Base-by-base conservation (phyloP, 1,139 yeast species). In the Keqinozyma sinolaborantium region DNA sequence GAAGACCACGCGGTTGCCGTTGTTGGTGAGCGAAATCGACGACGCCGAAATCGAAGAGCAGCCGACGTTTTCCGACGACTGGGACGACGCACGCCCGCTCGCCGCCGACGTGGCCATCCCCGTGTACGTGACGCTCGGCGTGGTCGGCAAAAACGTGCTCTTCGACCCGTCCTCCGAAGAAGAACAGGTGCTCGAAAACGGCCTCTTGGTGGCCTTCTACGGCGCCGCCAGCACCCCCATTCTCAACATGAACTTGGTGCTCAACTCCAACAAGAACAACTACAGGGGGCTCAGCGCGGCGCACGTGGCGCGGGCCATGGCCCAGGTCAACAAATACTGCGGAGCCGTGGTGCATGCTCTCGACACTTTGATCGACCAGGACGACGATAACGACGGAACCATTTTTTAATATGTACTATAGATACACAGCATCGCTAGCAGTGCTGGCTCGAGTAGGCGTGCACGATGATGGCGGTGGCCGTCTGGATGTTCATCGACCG, bases 401-500 rank as follows among this genome's bases (percentile, higher is more conserved):
- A 47, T 58, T 8, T 58, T 58, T 34, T 58, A 42, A 30, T 29
- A 25, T 26, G 16, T 12, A 19, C 3, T 16, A 10, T 16, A 11
- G 6, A 12, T n/a, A 21, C 25, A 10, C 12, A 14, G 19, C 21
- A n/a, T 13, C 29, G 15, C 39, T 41, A 69, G 45, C 73, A 71
- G 51, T 85, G 88, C 51, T 87, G 95, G 9, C 78, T 64, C 2
- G 95, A 79, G 50, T 90, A 90, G 0, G 96, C 94, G 54, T 90
- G 95, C 4, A 86, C 95, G 26, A 88, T 77, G 18, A 90, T 88
- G 0, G 97, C 97, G 1, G 97, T 82, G 1, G 97, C 97, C 0
- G 97, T 90, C 60, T 90, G 97, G 40, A 90, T 88, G 51, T 90
- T 90, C 97, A 90, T 88, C 2, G 95, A 86, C 45, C 97, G 70